Percentiles rank a stretch among this genome's conserved stretches.
phyloP scores from a whole-genome alignment of 2,329 filamentous ascomycete species.

The Aaosphaeria pasadenensis region DNA sequence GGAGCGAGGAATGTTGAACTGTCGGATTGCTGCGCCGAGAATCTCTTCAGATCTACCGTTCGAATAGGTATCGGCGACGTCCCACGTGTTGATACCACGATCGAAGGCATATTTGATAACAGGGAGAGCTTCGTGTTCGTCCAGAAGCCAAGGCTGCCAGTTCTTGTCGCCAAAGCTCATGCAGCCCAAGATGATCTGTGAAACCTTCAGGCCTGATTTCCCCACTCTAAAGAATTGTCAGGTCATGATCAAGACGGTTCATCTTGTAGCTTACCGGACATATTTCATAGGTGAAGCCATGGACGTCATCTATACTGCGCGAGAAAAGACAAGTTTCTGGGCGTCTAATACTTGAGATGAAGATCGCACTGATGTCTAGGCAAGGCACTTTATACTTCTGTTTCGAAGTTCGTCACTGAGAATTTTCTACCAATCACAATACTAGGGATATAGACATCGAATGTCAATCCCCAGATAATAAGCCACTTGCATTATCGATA shows the following conservation, averaged over 20 bases:
- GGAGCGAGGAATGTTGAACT: slow-evolving; percentile 55
- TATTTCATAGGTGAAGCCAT: background rate
- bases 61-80: slow-evolving; percentile 51
- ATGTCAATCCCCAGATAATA: no score
- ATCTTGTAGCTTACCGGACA: background rate
- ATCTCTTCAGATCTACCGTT: slow-evolving; percentile 55
- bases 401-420: no score
- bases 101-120: slow-evolving; percentile 61
- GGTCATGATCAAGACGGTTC: background rate
- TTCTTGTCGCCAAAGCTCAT: slow-evolving; percentile 58
- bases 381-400: no score
- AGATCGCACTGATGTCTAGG: no score
- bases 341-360: no score
- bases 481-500: no score
- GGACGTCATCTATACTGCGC: no score
- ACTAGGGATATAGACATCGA: no score
- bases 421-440: no score
- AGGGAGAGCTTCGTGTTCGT: slow-evolving; percentile 55
- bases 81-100: slow-evolving; percentile 58
- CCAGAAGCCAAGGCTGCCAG: slow-evolving; percentile 48
- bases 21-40: slow-evolving; percentile 56
- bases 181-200: slow-evolving; percentile 58
- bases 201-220: slow-evolving; percentile 57
- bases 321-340: no score
- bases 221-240: slow-evolving; percentile 43